A percentile compares a stretch with the other conserved stretches of the same genome.
Evolutionary conservation across 106 monocot species (phyloP).

Genomic region (Dioscorea dumetorum): DNA sequence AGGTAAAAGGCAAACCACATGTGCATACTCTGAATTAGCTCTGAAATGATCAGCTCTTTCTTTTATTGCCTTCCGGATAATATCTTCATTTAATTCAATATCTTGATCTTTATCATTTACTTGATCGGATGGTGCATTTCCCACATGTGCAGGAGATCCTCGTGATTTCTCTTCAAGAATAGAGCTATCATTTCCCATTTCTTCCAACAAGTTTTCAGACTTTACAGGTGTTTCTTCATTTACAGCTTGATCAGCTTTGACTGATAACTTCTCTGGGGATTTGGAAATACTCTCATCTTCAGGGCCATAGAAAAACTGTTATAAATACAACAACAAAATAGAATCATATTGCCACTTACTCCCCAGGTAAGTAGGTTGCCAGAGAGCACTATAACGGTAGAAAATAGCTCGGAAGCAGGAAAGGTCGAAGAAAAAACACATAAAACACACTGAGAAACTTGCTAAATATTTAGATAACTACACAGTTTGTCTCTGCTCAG

Average conservation of each 20-base stretch:
- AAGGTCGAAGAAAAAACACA: too few species aligned
- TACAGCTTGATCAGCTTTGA: not conserved
- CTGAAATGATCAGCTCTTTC: constrained; percentile 58
- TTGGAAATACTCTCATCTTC: constrained; percentile 25
- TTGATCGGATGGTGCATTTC: constrained; percentile 10
- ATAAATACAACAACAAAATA: not conserved
- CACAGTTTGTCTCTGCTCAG: too few species aligned
- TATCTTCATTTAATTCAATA: constrained; percentile 45
- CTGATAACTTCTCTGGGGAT: constrained; percentile 9
- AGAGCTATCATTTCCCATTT: constrained; percentile 20
- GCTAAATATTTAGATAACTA: too few species aligned
- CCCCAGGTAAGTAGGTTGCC: too few species aligned
- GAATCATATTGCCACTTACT: not conserved
- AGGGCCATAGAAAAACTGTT: constrained; percentile 49
- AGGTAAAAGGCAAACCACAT: not conserved
- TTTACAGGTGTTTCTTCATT: constrained; percentile 10
- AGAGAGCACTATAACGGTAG: too few species aligned
- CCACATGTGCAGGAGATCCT: constrained; percentile 14
- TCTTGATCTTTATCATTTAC: constrained; percentile 10
- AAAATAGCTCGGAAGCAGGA: too few species aligned
- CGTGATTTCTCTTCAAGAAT: constrained; percentile 9
- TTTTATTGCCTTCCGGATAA: constrained; percentile 59
- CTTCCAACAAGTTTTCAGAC: constrained; percentile 8
- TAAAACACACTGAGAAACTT: too few species aligned
- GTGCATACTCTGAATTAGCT: constrained; percentile 55